Base-by-base conservation (phyloP, 2,329 filamentous ascomycete genomes). In the Apiospora phragmitis region DNA sequence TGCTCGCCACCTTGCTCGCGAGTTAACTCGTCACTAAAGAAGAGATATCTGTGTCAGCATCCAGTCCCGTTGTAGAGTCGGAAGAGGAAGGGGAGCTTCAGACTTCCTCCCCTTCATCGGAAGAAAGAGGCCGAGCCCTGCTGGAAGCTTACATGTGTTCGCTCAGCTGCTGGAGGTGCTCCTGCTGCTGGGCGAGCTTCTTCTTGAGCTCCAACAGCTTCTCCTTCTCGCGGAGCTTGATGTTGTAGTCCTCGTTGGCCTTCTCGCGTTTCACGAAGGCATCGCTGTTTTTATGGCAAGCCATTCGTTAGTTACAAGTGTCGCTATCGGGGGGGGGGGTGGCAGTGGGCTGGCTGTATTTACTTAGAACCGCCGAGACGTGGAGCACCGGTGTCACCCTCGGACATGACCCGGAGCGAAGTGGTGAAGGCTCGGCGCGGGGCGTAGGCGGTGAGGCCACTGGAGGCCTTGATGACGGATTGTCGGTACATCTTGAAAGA, bases 221-320 rank as follows among this genome's bases (percentile, higher is more conserved):
- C 86, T 95, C 91, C 85, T 91, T 90, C 89, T 98, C 96, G 80
- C 94, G 93, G 85, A 93, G 86, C 79, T 90, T 90, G 84, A 99
- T 94, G 84, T 93, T 93, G 77, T 90, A 89, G 82, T 94, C 92
- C 86, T 98, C 96, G 80, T 86, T 88, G 76, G 95, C 95, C 81
- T 92, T 89, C 85, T 99, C 96, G 77, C 96, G 94, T 85, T 92
- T 92, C 85, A 92, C 94, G 89, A 98, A 99, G 70, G 94, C 90
- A 81, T 99, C 95, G 77, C 95, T 97, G 75, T 76, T 65, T 43
- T 29, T 18, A 47, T 24, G 42, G 68, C 66, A 65, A 43, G 24
- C 73, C 73, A 72, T 73, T 67, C 68, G 70, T 70, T 65, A 70
- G 72, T 65, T 73, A 68, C 69, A 72, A 72, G 70, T 69, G 67